A percentile compares a stretch with the other conserved stretches of the same genome.
phyloP scores from a whole-genome alignment of 208 protist genomes.

The Phytomonas sp. region DNA sequence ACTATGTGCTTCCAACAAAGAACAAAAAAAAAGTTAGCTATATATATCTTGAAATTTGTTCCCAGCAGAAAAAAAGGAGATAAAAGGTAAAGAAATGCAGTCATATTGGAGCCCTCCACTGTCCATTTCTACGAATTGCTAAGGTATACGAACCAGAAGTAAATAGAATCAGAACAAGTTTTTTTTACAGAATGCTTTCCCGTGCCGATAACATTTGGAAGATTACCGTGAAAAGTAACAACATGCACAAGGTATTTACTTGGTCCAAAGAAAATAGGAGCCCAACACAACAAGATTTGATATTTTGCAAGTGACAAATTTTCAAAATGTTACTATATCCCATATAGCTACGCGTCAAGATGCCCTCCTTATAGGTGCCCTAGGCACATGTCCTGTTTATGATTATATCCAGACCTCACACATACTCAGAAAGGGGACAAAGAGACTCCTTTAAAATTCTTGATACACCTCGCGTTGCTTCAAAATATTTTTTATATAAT shows the following conservation, averaged over 20 bases:
- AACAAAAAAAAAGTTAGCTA: constrained; percentile 12
- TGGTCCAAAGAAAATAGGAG: neutral
- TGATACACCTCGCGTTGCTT: constrained; percentile 38
- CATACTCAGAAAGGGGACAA: neutral
- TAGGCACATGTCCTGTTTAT: neutral
- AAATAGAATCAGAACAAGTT: neutral
- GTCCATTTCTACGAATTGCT: neutral
- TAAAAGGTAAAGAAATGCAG: constrained; percentile 10
- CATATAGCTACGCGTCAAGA: neutral
- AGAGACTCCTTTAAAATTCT: neutral
- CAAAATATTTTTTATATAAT: constrained; percentile 92
- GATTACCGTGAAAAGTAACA: neutral
- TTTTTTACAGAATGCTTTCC: neutral
- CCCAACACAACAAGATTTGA: neutral
- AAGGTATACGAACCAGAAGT: neutral
- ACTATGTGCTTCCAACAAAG: neutral
- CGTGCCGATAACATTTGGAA: neutral
- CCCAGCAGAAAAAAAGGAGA: neutral
- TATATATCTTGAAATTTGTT: constrained; percentile 2
- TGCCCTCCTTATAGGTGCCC: neutral
- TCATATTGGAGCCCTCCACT: neutral
- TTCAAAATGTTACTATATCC: neutral
- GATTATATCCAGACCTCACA: neutral
- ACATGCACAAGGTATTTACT: neutral
- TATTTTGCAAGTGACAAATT: neutral